Conservation (phyloP, 2,329 filamentous ascomycete species). For the Epichloe typhina region DNA sequence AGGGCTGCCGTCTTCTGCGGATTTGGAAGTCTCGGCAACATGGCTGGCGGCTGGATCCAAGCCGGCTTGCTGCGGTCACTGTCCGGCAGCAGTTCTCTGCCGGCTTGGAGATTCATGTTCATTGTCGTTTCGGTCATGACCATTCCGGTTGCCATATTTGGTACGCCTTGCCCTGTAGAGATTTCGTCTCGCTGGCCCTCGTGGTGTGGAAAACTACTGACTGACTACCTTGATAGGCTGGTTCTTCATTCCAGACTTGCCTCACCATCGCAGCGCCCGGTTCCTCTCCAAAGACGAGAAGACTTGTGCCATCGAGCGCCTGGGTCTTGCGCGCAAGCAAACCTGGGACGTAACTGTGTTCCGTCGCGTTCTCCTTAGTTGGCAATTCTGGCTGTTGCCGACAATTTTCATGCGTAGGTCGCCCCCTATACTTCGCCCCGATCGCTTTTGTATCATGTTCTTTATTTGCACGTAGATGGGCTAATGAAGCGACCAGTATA, state of each 20-base stretch:
- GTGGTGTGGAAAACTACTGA: too few relatives aligned
- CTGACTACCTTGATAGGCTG: constrained; percentile 18
- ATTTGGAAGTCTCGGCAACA: constrained; percentile 28
- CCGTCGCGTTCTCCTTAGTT: constrained; percentile 19
- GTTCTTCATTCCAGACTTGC: constrained; percentile 30
- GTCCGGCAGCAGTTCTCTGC: constrained; percentile 18
- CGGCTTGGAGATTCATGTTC: constrained; percentile 30
- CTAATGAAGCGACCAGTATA: constrained; percentile 17
- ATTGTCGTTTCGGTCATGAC: constrained; percentile 24
- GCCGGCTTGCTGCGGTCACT: constrained; percentile 24
- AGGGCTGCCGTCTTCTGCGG: constrained; percentile 27
- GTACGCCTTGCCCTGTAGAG: constrained; percentile 8
- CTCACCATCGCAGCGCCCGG: constrained; percentile 26
- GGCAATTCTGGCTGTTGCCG: constrained; percentile 32
- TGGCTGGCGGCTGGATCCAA: constrained; percentile 32
- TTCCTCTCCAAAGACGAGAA: constrained; percentile 23
- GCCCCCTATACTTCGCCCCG: background rate
- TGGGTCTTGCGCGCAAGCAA: constrained; percentile 18
- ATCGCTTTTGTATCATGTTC: background rate
- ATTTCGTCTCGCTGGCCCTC: too few relatives aligned
- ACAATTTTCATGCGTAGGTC: constrained; percentile 29
- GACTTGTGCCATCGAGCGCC: constrained; percentile 22
- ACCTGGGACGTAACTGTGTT: constrained; percentile 6
- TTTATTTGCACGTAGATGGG: background rate
- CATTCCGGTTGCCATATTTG: constrained; percentile 27